These are phyloP conservation scores for Fusarium sacchari DNA, from an alignment of 2,329 filamentous ascomycete species.

Conservation along the genomic window DNA sequence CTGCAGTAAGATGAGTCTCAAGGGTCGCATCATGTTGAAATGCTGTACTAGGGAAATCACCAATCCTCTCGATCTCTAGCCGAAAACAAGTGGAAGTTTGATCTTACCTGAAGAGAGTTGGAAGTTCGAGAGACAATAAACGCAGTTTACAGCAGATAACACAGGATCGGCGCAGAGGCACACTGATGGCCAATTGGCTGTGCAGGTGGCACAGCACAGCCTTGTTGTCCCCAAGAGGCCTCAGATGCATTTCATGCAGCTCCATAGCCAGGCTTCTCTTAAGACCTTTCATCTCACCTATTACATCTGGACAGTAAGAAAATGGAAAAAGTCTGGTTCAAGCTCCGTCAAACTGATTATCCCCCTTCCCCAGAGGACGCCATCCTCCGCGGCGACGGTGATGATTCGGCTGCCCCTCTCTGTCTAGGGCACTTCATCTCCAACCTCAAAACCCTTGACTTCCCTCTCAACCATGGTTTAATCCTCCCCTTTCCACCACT, in stretches of 20 bases:
- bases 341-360: not conserved
- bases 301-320: not conserved
- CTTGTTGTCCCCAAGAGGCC: not conserved
- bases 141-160: accelerated
- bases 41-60: not conserved
- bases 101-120: not conserved
- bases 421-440: not conserved
- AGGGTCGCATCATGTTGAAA: not conserved
- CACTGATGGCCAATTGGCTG: not conserved
- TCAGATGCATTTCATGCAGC: not conserved
- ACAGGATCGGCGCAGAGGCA: not conserved
- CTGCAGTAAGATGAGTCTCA: too few relatives aligned
- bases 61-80: not conserved
- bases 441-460: not conserved
- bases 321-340: conserved; percentile 7
- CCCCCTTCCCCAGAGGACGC: accelerated
- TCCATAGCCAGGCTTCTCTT: accelerated
- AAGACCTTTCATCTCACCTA: accelerated
- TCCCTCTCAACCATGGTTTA: not conserved
- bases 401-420: not conserved
- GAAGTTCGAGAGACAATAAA: accelerated
- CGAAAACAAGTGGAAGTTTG: not conserved
- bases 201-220: not conserved
- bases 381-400: not conserved
- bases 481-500: not conserved